Conservation (phyloP, 139 green algal species). For the Asterochloris sp. region DNA sequence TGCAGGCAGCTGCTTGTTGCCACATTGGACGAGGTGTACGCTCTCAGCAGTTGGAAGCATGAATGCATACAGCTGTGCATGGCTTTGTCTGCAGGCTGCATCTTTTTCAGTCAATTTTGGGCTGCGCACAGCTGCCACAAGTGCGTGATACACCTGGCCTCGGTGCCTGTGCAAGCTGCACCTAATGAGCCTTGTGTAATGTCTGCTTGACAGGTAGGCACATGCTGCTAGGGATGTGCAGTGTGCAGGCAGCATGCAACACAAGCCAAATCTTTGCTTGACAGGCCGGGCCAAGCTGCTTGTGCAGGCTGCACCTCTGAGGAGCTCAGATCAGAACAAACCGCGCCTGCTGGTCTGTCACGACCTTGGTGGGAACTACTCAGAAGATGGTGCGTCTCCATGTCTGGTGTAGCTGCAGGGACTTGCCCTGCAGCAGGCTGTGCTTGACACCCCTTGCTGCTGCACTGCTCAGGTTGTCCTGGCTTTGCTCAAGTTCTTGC, state of each 20-base stretch:
- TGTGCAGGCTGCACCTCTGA: background rate
- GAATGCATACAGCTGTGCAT: background rate
- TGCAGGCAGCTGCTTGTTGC: background rate
- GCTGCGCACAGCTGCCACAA: background rate
- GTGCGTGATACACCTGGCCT: background rate
- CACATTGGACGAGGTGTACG: background rate
- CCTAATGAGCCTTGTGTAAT: background rate
- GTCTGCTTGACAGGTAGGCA: no score
- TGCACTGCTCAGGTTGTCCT: background rate
- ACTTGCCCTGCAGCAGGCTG: slow-evolving; percentile 52
- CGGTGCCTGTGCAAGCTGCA: background rate
- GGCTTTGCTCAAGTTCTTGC: background rate
- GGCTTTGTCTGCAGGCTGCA: background rate
- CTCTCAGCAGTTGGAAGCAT: background rate
- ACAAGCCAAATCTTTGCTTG: background rate
- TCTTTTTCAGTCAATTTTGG: no score
- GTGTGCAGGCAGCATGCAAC: background rate
- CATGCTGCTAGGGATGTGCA: background rate
- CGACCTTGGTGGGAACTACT: slow-evolving; percentile 80
- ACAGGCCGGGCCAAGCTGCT: background rate
- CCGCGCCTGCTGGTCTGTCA: slow-evolving; percentile 80
- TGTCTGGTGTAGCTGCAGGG: slow-evolving; percentile 60
- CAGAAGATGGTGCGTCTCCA: slow-evolving; percentile 40
- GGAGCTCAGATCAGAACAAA: background rate
- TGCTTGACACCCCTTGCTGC: slow-evolving; percentile 81